Percentiles rank a stretch among this genome's conserved stretches.
Evolutionary conservation across 164 flowering plant species (phyloP).

Genomic region (Piper betle): DNA sequence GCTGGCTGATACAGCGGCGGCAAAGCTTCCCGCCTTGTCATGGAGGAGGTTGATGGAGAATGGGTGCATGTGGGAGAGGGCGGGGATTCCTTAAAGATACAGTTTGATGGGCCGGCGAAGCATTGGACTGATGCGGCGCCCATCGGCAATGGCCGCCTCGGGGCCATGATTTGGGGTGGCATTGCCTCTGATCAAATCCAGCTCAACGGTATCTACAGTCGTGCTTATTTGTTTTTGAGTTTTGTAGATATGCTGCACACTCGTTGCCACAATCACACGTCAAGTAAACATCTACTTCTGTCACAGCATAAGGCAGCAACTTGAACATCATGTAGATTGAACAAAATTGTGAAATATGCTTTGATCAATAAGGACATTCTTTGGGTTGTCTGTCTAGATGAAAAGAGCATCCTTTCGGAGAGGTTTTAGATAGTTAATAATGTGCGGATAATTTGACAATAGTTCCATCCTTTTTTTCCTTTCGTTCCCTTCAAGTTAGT

Average conservation of each 20-base stretch:
- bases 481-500: neutral
- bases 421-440: too few species aligned
- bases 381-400: too few species aligned
- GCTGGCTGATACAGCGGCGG: neutral
- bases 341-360: too few species aligned
- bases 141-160: conserved; percentile 90
- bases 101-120: conserved; percentile 48
- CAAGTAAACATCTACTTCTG: too few species aligned
- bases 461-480: too few species aligned
- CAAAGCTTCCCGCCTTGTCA: neutral
- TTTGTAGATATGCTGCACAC: neutral
- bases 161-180: conserved; percentile 95
- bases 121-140: conserved; percentile 89
- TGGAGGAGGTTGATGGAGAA: conserved; percentile 27
- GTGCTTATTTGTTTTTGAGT: neutral
- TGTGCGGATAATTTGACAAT: neutral
- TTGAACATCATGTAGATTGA: too few species aligned
- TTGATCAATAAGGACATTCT: too few species aligned
- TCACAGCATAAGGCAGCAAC: too few species aligned
- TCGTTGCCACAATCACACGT: too few species aligned
- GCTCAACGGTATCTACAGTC: conserved; percentile 63
- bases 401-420: too few species aligned
- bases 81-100: conserved; percentile 40
- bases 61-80: conserved; percentile 38
- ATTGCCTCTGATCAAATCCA: conserved; percentile 58